phyloP scores from a whole-genome alignment of 1,284 basidiomycete species.

The Retiboletus flavoniger region DNA sequence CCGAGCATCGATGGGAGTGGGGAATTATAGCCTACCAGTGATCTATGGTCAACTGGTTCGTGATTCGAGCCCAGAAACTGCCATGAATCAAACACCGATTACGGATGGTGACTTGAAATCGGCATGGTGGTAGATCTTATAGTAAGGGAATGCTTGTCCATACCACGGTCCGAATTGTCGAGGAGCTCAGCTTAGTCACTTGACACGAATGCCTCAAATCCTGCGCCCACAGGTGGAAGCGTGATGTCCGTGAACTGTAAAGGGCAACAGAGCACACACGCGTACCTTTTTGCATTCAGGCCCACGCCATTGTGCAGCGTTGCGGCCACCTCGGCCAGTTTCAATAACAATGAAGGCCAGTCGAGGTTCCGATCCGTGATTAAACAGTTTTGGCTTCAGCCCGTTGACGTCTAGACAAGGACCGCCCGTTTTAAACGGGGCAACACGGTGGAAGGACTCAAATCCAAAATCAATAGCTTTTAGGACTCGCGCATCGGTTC shows the following conservation, averaged over 20 bases:
- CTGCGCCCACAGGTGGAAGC: neutral
- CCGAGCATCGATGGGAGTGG: too few species aligned
- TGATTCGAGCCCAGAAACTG: neutral
- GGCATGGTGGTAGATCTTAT: neutral
- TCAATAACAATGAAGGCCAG: neutral
- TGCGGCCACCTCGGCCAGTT: neutral
- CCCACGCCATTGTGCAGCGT: slow-evolving; percentile 1
- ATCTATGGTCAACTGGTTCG: too few species aligned
- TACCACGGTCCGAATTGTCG: neutral
- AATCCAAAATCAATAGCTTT: too few species aligned
- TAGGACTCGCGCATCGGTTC: too few species aligned
- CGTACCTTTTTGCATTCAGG: neutral
- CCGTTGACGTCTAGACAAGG: neutral
- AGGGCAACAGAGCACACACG: neutral
- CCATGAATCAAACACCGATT: neutral
- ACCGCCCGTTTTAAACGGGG: too few species aligned
- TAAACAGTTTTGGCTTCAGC: neutral
- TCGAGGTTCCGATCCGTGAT: neutral
- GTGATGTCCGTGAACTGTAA: neutral
- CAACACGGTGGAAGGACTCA: too few species aligned
- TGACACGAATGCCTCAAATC: neutral
- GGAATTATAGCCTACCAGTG: too few species aligned
- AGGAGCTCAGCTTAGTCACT: too few species aligned
- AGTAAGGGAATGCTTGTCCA: neutral
- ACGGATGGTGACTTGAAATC: neutral